These are phyloP conservation scores for Dioscorea zingiberensis DNA, from an alignment of 106 monocot genomes.

Conservation along the genomic window DNA sequence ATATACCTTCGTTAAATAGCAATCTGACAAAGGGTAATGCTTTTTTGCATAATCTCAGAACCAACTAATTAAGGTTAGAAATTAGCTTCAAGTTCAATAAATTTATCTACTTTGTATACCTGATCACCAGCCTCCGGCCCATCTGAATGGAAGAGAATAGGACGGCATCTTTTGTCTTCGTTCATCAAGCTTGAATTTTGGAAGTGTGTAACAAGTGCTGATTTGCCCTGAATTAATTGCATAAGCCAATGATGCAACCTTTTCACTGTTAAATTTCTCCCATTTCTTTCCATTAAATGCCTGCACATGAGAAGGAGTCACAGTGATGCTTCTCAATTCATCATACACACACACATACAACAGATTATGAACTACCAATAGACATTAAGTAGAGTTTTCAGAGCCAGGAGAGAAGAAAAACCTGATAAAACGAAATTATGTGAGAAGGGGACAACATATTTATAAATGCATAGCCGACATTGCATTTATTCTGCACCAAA, in stretches of 20 bases:
- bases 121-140: conserved; percentile 28
- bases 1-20: not conserved
- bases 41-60: not conserved
- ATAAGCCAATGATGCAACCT: conserved; percentile 57
- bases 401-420: conserved; percentile 2
- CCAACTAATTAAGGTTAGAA: not conserved
- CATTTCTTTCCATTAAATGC: conserved; percentile 55
- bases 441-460: conserved; percentile 69
- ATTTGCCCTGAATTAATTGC: conserved; percentile 57
- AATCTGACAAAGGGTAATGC: not conserved
- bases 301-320: conserved; percentile 11
- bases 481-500: conserved; percentile 80
- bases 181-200: conserved; percentile 77
- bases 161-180: conserved; percentile 56
- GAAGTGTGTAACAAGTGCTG: conserved; percentile 47
- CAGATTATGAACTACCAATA: too few relatives aligned
- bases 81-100: too few relatives aligned
- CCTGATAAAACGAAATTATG: conserved; percentile 78
- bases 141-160: conserved; percentile 46
- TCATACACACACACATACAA: too few relatives aligned
- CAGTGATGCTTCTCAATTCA: too few relatives aligned
- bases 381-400: too few relatives aligned
- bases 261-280: conserved; percentile 69
- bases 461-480: conserved; percentile 92
- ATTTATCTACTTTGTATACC: conserved; percentile 14